A percentile compares a stretch with the other conserved stretches of the same genome.
Conservation (phyloP, 108 stramenopile species). For the Chaetoceros muelleri region DNA sequence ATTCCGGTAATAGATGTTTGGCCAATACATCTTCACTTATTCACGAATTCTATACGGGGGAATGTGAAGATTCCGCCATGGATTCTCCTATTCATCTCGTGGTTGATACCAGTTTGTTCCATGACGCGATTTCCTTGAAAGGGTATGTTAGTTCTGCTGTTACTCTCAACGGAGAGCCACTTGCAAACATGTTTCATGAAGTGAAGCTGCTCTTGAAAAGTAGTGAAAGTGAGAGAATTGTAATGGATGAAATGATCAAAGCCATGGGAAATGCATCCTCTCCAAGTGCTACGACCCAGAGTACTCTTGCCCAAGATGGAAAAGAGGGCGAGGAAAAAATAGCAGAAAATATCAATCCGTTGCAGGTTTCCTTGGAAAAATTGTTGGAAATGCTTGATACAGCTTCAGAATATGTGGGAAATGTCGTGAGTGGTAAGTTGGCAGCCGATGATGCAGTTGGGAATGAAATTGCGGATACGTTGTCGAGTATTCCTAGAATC, state of each 20-base stretch:
- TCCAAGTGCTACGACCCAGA: slow-evolving; percentile 9
- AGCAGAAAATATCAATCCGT: slow-evolving; percentile 14
- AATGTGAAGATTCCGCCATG: slow-evolving; percentile 58
- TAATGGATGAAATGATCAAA: slow-evolving; percentile 79
- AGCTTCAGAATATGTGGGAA: slow-evolving; percentile 72
- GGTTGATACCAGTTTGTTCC: slow-evolving; percentile 72
- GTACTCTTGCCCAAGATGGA: too few species aligned
- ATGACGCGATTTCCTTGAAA: slow-evolving; percentile 59
- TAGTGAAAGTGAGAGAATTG: slow-evolving; percentile 80
- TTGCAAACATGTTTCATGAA: slow-evolving; percentile 90
- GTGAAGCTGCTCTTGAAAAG: slow-evolving; percentile 58
- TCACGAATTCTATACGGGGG: slow-evolving; percentile 92
- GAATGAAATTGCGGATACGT: slow-evolving; percentile 68
- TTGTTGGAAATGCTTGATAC: slow-evolving; percentile 75
- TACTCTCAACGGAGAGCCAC: slow-evolving; percentile 58
- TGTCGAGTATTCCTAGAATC: slow-evolving; percentile 82
- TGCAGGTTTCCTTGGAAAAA: slow-evolving; percentile 63
- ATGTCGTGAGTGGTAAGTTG: slow-evolving; percentile 66
- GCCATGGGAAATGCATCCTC: too few species aligned
- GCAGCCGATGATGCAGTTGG: slow-evolving; percentile 64
- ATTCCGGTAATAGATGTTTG: slow-evolving; percentile 40
- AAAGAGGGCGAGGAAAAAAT: not conserved
- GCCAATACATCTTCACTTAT: slow-evolving; percentile 88
- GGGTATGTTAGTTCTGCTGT: slow-evolving; percentile 74
- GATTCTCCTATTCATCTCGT: slow-evolving; percentile 81